Percentiles rank a stretch among this genome's conserved stretches.
Evolutionary conservation across 2,329 filamentous ascomycete genomes (phyloP).

Genomic region (Arthrinium puccinioides): DNA sequence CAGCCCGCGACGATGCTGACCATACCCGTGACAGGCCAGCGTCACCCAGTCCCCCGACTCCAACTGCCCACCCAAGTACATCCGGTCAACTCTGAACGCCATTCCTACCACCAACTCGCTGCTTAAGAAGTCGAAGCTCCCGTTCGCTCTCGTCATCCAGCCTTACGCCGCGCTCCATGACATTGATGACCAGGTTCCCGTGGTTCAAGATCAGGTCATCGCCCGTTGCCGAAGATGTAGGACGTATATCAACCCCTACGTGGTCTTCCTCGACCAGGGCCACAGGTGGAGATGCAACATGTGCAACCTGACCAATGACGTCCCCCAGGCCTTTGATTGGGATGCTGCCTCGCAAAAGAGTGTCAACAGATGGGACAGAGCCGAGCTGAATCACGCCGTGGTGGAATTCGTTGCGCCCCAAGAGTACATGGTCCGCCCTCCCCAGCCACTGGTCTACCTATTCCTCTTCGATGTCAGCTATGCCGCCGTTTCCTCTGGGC

Average conservation of each 20-base stretch:
- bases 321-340: constrained; percentile 99
- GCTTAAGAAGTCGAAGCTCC: constrained; percentile 93
- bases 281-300: constrained; percentile 99
- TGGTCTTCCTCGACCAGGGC: constrained; percentile 91
- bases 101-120: constrained; percentile 88
- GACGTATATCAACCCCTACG: constrained; percentile 97
- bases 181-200: constrained; percentile 80
- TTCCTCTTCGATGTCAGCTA: constrained; percentile 96
- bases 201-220: constrained; percentile 95
- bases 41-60: constrained; percentile 85
- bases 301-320: constrained; percentile 98
- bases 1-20: too few species aligned
- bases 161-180: constrained; percentile 92
- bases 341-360: constrained; percentile 86
- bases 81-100: constrained; percentile 90
- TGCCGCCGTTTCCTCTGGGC: constrained; percentile 78
- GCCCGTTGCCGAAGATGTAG: constrained; percentile 91
- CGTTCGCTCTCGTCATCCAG: constrained; percentile 92
- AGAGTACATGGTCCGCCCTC: constrained; percentile 98
- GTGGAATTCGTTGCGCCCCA: constrained; percentile 97
- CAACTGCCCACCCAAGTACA: constrained; percentile 89
- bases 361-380: constrained; percentile 84
- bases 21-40: constrained; percentile 59
- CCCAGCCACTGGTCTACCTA: constrained; percentile 89
- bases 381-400: constrained; percentile 92